Conservation (phyloP, 2,329 filamentous ascomycete genomes). For the Colletotrichum sp. region DNA sequence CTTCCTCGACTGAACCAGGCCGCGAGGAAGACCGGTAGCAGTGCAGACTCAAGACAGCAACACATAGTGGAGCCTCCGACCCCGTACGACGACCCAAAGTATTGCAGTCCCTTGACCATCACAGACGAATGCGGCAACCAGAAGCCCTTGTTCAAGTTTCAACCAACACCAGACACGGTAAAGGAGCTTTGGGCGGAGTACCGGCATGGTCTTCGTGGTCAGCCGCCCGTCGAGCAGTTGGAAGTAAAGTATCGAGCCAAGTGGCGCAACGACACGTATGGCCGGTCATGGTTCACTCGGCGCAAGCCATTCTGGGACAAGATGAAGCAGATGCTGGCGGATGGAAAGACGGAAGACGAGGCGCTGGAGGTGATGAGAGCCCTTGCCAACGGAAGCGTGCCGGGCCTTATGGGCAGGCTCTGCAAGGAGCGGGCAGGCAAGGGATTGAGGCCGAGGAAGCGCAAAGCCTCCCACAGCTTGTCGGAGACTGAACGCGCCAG, state of each 20-base stretch:
- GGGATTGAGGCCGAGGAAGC: background rate
- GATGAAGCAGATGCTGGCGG: slow-evolving; percentile 1
- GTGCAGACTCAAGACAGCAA: background rate
- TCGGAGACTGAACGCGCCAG: background rate
- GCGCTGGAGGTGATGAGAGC: background rate
- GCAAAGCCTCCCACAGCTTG: background rate
- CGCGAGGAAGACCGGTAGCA: background rate
- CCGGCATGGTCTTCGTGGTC: background rate
- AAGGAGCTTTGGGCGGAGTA: slow-evolving; percentile 22
- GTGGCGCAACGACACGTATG: slow-evolving; percentile 10
- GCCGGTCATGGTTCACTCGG: slow-evolving; percentile 17
- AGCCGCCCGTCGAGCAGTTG: slow-evolving; percentile 8
- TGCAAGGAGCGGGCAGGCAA: background rate
- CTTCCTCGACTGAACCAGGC: background rate
- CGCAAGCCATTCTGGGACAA: slow-evolving; percentile 17
- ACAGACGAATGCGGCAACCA: background rate
- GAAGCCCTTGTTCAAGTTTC: slow-evolving; percentile 11
- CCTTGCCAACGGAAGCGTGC: background rate
- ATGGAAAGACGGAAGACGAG: slow-evolving; percentile 2
- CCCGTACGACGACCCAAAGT: slow-evolving; percentile 2
- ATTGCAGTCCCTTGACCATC: slow-evolving; percentile 1
- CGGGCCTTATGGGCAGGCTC: background rate
- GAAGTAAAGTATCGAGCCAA: slow-evolving; percentile 10
- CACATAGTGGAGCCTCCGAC: background rate
- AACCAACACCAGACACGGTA: slow-evolving; percentile 1